phyloP scores from a whole-genome alignment of 306 rosid genomes.

The Cicer cuneatum region DNA sequence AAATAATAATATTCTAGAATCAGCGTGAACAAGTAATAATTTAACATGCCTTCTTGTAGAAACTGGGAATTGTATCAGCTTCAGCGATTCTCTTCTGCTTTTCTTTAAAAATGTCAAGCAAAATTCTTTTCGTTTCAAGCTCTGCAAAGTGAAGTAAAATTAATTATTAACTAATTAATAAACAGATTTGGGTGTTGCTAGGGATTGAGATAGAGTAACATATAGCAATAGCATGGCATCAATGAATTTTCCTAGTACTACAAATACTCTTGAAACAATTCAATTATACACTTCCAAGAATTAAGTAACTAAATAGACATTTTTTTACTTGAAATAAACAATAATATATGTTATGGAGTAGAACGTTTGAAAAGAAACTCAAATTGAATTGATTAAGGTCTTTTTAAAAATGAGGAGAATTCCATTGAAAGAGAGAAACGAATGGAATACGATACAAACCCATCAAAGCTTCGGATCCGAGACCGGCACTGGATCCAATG shows the following conservation, averaged over 20 bases:
- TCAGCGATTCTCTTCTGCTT: slow-evolving; percentile 93
- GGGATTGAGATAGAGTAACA: slow-evolving; percentile 21
- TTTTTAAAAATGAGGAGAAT: neutral
- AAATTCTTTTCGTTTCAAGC: slow-evolving; percentile 95
- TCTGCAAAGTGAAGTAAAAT: slow-evolving; percentile 54
- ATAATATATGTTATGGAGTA: neutral
- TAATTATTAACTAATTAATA: neutral
- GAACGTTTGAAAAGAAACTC: neutral
- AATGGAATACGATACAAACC: slow-evolving; percentile 50
- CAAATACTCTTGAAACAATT: neutral
- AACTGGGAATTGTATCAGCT: slow-evolving; percentile 94
- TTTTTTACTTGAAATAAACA: no score
- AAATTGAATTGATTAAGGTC: neutral
- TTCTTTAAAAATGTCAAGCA: slow-evolving; percentile 97
- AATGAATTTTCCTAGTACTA: neutral
- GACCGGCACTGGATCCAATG: slow-evolving; percentile 91
- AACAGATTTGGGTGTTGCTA: neutral
- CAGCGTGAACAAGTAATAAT: slow-evolving; percentile 33
- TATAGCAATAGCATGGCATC: neutral
- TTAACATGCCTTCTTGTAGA: slow-evolving; percentile 89
- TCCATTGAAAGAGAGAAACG: neutral
- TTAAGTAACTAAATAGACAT: neutral
- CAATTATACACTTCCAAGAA: neutral
- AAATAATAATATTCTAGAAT: slow-evolving; percentile 29
- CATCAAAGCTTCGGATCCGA: slow-evolving; percentile 96